These are phyloP conservation scores for Ophiosphaerella korrae DNA, from an alignment of 2,329 filamentous ascomycete species.

Conservation along the genomic window DNA sequence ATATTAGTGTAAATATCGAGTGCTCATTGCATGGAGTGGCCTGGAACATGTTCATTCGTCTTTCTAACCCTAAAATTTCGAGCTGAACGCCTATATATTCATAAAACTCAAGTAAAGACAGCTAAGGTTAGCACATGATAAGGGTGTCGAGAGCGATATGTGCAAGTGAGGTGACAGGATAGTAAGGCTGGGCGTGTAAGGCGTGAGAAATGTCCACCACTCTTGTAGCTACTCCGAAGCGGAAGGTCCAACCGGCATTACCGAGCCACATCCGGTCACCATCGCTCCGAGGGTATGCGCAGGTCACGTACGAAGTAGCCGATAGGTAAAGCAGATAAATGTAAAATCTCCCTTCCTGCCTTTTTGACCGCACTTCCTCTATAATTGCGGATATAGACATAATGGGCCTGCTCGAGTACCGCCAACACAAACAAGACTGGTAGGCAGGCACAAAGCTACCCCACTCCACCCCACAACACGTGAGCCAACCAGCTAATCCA, in stretches of 20 bases:
- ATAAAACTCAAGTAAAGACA: too few species aligned
- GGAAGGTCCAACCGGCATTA: slow-evolving; percentile 24
- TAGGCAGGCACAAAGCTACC: slow-evolving; percentile 49
- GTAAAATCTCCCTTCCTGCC: neutral
- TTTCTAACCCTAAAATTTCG: too few species aligned
- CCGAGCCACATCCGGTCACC: slow-evolving; percentile 5
- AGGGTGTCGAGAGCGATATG: too few species aligned
- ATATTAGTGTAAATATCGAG: too few species aligned
- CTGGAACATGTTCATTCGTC: too few species aligned
- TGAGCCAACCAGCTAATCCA: slow-evolving; percentile 2
- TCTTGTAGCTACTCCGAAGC: neutral
- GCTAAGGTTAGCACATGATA: too few species aligned
- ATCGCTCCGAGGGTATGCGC: slow-evolving; percentile 2
- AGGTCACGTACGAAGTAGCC: slow-evolving; percentile 15
- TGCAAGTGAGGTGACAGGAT: neutral
- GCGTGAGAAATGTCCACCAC: neutral
- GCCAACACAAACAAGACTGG: slow-evolving; percentile 75
- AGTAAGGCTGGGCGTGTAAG: neutral
- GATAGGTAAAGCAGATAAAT: slow-evolving; percentile 12
- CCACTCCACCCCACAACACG: slow-evolving; percentile 1
- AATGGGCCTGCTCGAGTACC: slow-evolving; percentile 66
- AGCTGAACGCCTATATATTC: too few species aligned
- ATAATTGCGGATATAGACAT: slow-evolving; percentile 32
- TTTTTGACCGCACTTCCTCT: neutral
- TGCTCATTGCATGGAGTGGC: too few species aligned